Percentiles rank a stretch among this genome's conserved stretches.
These are phyloP conservation scores for Lactarius hengduanensis DNA, from an alignment of 768 basidiomycete genomes.

Conservation along the genomic window DNA sequence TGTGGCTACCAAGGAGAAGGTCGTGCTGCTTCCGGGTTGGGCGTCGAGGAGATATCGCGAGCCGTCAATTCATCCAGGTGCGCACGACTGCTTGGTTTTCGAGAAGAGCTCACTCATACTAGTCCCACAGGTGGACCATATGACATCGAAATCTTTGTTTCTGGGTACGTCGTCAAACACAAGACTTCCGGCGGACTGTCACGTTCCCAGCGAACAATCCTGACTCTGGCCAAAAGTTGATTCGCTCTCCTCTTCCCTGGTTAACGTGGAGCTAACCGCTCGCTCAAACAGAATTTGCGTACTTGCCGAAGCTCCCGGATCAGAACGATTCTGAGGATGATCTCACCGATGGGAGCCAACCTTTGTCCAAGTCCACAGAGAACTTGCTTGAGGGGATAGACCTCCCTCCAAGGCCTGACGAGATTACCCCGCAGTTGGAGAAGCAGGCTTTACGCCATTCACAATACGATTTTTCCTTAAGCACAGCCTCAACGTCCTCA, in stretches of 20 bases:
- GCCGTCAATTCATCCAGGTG: conserved; percentile 32
- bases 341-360: conserved; percentile 32
- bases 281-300: conserved; percentile 20
- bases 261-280: neutral
- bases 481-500: conserved; percentile 2
- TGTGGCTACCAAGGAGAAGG: conserved; percentile 40
- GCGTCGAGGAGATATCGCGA: conserved; percentile 53
- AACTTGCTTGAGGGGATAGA: conserved; percentile 46
- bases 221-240: conserved; percentile 74
- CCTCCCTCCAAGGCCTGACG: conserved; percentile 57
- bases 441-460: conserved; percentile 43
- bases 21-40: conserved; percentile 80
- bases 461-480: conserved; percentile 17
- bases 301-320: conserved; percentile 34
- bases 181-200: conserved; percentile 59
- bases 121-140: conserved; percentile 50
- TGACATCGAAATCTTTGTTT: conserved; percentile 69
- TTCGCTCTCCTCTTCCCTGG: neutral
- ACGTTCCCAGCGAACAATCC: conserved; percentile 73
- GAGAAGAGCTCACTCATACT: neutral
- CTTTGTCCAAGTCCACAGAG: conserved; percentile 42
- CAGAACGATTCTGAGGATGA: conserved; percentile 30
- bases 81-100: conserved; percentile 25
- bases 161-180: conserved; percentile 69
- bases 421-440: conserved; percentile 60